phyloP scores from a whole-genome alignment of 1,284 basidiomycete species.

The Megacollybia platyphylla region DNA sequence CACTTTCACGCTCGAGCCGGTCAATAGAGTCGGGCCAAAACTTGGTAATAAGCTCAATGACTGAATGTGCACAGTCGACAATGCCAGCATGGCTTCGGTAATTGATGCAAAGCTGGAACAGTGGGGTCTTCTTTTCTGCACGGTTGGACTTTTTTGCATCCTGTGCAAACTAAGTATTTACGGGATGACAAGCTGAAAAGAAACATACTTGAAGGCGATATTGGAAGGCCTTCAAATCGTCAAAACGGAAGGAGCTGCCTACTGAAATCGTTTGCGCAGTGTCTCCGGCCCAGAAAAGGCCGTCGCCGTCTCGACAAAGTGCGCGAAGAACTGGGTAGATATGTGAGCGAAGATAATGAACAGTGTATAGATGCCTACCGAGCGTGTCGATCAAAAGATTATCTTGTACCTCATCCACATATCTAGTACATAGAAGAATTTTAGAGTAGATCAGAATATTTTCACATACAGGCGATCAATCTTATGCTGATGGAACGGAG shows the following conservation, averaged over 20 bases:
- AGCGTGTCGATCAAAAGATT: slow-evolving; percentile 55
- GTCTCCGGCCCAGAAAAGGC: slow-evolving; percentile 70
- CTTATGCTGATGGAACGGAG: slow-evolving; percentile 21
- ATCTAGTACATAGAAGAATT: slow-evolving; percentile 24
- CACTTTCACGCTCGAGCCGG: slow-evolving; percentile 39
- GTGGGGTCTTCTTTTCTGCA: slow-evolving; percentile 6
- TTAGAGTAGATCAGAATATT: not conserved
- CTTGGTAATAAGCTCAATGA: slow-evolving; percentile 46
- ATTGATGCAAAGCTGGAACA: slow-evolving; percentile 52
- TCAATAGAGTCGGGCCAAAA: slow-evolving; percentile 65
- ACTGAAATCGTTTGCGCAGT: slow-evolving; percentile 68
- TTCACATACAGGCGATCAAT: slow-evolving; percentile 44
- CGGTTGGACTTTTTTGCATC: slow-evolving; percentile 1
- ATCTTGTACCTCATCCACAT: slow-evolving; percentile 66
- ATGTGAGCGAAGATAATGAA: not conserved
- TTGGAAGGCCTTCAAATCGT: slow-evolving; percentile 58
- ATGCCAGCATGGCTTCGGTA: slow-evolving; percentile 65
- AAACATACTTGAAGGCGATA: slow-evolving; percentile 39
- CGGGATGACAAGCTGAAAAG: not conserved
- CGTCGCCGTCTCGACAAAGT: slow-evolving; percentile 49
- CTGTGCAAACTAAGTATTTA: slow-evolving; percentile 1
- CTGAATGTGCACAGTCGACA: slow-evolving; percentile 50
- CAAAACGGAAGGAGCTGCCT: slow-evolving; percentile 61
- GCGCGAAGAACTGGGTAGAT: slow-evolving; percentile 38
- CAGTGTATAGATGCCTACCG: slow-evolving; percentile 17